Conservation (phyloP, 2,329 filamentous ascomycete species). For the Phialophora macrospora region DNA sequence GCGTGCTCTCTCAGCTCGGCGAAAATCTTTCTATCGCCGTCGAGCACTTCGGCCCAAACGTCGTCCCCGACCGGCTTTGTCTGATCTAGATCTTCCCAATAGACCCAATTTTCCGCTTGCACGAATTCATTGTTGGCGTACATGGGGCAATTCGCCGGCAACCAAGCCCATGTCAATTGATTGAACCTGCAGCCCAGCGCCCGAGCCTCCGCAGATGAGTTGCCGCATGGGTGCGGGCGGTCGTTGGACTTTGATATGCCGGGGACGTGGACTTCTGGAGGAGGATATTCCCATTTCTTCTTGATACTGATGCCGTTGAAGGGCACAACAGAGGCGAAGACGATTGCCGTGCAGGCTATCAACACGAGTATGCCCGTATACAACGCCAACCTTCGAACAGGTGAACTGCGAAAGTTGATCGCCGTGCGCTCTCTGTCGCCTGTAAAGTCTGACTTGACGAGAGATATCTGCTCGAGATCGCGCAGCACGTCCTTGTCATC, state of each 20-base stretch:
- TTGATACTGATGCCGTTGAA: slow-evolving; percentile 6
- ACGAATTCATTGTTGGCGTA: slow-evolving; percentile 10
- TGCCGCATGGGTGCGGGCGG: slow-evolving; percentile 11
- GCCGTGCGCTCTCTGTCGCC: background rate
- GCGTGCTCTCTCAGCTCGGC: slow-evolving; percentile 16
- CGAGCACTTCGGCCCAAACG: slow-evolving; percentile 14
- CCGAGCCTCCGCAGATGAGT: slow-evolving; percentile 7
- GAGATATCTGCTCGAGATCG: slow-evolving; percentile 8
- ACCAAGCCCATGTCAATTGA: slow-evolving; percentile 13
- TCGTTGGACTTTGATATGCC: slow-evolving; percentile 10
- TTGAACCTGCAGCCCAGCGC: slow-evolving; percentile 15
- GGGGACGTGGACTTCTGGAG: slow-evolving; percentile 7
- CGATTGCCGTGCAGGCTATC: slow-evolving; percentile 3
- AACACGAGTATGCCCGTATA: slow-evolving; percentile 5
- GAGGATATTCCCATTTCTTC: slow-evolving; percentile 11
- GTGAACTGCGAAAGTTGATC: background rate
- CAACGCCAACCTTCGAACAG: slow-evolving; percentile 1
- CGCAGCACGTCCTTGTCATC: slow-evolving; percentile 7
- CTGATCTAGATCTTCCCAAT: slow-evolving; percentile 16
- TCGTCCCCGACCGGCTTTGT: slow-evolving; percentile 14
- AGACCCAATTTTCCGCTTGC: slow-evolving; percentile 12
- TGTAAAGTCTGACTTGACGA: slow-evolving; percentile 1
- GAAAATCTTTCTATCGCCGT: slow-evolving; percentile 14
- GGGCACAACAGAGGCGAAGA: slow-evolving; percentile 13
- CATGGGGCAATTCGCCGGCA: slow-evolving; percentile 10